phyloP scores from a whole-genome alignment of 2,329 filamentous ascomycete genomes.

The Fusarium guadeloupense region DNA sequence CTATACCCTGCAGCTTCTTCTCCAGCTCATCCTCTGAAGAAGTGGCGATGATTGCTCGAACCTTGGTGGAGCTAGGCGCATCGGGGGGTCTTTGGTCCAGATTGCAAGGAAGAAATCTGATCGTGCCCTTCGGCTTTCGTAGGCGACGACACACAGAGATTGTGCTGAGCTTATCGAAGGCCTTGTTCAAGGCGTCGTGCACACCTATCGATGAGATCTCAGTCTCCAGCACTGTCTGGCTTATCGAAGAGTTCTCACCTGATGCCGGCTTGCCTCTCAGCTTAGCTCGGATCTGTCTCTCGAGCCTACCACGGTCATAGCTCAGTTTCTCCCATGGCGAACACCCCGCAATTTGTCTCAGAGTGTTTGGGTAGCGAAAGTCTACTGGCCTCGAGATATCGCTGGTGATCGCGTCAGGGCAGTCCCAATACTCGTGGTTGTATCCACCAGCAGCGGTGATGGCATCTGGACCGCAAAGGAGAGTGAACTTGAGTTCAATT shows the following conservation, averaged over 20 bases:
- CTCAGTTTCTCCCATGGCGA: slow-evolving; percentile 26
- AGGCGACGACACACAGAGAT: slow-evolving; percentile 27
- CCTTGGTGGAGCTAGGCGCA: slow-evolving; percentile 39
- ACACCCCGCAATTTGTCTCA: slow-evolving; percentile 37
- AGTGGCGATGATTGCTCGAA: slow-evolving; percentile 30
- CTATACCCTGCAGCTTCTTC: neutral
- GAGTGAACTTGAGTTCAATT: slow-evolving; percentile 35
- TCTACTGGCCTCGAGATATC: slow-evolving; percentile 40
- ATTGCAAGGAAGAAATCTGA: slow-evolving; percentile 32
- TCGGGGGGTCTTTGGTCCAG: neutral
- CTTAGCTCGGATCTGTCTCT: slow-evolving; percentile 15
- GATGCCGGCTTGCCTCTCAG: neutral
- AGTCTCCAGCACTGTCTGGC: neutral
- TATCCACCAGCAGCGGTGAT: slow-evolving; percentile 16
- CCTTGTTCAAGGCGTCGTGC: neutral
- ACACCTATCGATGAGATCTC: neutral
- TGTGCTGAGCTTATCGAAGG: neutral
- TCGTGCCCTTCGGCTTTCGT: slow-evolving; percentile 20
- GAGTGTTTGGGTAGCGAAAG: slow-evolving; percentile 37
- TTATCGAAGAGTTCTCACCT: neutral
- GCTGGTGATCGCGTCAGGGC: slow-evolving; percentile 36
- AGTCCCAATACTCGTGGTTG: slow-evolving; percentile 36
- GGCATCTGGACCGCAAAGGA: slow-evolving; percentile 41
- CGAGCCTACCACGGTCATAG: slow-evolving; percentile 8
- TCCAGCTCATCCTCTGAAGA: neutral